These are phyloP conservation scores for Debaryomyces robertsiae DNA, from an alignment of 1,139 yeast genomes.

Conservation along the genomic window DNA sequence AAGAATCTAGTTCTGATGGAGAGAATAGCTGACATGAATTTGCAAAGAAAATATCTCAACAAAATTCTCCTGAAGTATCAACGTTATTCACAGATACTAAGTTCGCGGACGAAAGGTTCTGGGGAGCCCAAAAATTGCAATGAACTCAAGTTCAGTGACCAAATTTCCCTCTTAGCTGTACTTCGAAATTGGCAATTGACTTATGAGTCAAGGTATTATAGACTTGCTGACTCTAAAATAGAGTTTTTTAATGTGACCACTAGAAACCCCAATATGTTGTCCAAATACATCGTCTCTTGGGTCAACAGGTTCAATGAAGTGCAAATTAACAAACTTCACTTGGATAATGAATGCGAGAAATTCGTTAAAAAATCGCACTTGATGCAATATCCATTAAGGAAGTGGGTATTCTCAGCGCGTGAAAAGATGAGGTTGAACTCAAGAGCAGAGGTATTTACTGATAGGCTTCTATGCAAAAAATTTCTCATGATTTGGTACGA, in stretches of 20 bases:
- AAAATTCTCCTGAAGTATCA: conserved; percentile 10
- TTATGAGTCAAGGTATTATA: conserved; percentile 20
- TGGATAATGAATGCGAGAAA: conserved; percentile 18
- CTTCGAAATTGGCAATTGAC: conserved; percentile 24
- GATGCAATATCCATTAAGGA: conserved; percentile 13
- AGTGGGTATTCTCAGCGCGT: conserved; percentile 17
- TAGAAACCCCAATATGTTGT: conserved; percentile 15
- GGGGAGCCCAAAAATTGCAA: background rate
- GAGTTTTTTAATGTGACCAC: conserved; percentile 16
- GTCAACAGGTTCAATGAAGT: conserved; percentile 21
- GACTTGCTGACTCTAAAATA: conserved; percentile 20
- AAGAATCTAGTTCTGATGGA: no score
- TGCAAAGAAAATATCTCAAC: conserved; percentile 24
- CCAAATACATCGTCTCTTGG: conserved; percentile 26
- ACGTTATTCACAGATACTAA: conserved; percentile 7
- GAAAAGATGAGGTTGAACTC: background rate
- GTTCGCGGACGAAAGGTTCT: conserved; percentile 11
- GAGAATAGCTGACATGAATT: conserved; percentile 21
- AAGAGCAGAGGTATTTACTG: conserved; percentile 21
- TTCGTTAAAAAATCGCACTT: conserved; percentile 16
- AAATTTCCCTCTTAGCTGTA: background rate
- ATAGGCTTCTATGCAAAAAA: conserved; percentile 29
- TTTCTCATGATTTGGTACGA: conserved; percentile 40
- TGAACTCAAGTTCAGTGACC: conserved; percentile 1
- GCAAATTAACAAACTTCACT: conserved; percentile 14